These are phyloP conservation scores for Neocatenulostroma microsporum DNA, from an alignment of 2,329 filamentous ascomycete genomes.

Conservation along the genomic window DNA sequence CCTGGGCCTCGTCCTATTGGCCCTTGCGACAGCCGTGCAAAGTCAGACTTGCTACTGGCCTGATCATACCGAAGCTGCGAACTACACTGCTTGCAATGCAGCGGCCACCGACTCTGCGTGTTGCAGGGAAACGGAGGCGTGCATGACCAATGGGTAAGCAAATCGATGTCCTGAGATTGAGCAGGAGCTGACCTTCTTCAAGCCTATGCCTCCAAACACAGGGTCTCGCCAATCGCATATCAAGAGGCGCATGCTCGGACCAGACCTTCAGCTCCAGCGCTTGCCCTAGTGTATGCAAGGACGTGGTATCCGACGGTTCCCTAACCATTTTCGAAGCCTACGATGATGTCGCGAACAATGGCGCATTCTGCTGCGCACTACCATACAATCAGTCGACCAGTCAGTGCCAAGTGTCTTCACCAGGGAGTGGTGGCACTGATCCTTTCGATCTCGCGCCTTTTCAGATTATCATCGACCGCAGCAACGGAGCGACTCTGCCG, in stretches of 20 bases:
- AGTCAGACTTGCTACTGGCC: constrained; percentile 16
- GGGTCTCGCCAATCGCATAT: constrained; percentile 7
- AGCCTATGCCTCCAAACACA: constrained; percentile 9
- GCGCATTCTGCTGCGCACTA: constrained; percentile 11
- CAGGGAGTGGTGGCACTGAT: background rate
- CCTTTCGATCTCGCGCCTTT: constrained; percentile 9
- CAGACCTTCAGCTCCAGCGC: constrained; percentile 9
- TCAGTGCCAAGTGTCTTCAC: constrained; percentile 6
- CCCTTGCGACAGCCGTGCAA: too few species aligned
- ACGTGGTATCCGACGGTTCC: constrained; percentile 5
- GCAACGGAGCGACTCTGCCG: constrained; percentile 9
- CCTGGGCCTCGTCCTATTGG: too few species aligned
- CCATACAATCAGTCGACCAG: constrained; percentile 9
- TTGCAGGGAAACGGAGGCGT: constrained; percentile 7
- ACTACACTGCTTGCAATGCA: constrained; percentile 12
- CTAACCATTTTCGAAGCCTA: constrained; percentile 11
- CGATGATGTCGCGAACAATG: constrained; percentile 8
- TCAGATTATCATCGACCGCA: constrained; percentile 12
- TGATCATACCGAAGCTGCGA: constrained; percentile 7
- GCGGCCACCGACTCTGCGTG: constrained; percentile 8
- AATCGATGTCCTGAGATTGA: too few species aligned
- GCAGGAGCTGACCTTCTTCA: too few species aligned
- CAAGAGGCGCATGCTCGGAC: constrained; percentile 12
- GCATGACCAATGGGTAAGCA: constrained; percentile 13
- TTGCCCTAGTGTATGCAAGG: constrained; percentile 8